Base-by-base conservation (phyloP, 257 asterid genomes). In the Anisodus acutangulus region DNA sequence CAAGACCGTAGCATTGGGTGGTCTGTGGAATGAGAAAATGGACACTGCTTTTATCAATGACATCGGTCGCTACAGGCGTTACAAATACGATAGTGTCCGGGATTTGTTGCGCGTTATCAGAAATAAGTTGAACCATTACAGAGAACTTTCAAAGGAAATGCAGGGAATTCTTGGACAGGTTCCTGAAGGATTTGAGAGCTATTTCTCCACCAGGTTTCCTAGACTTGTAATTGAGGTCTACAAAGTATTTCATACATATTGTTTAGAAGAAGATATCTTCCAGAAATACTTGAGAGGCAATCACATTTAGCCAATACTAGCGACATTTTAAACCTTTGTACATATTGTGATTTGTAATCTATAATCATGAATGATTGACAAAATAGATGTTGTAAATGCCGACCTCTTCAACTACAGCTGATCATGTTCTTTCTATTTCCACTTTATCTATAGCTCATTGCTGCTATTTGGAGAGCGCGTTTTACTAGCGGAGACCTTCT, bases 11-110 rank as follows among this genome's bases (percentile, higher is more conserved):
- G 94, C 94, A 45, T 87, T 95, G 86, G 97, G 92, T 2, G 94
- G 99, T 5, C 91, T 85, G 85, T 95, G 99, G 99, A 97, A 91
- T 78, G 99, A 93, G 60, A 94, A 89, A 86, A 89, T 95, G 95
- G 98, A 95, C 49, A 55, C 39, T 5, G 89, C 90, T 11, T 88
- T 95, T 87, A 86, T 94, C 79, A 88, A 85, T 37, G 97, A 95
- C 85, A 91, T 94, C 8, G 95, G 98, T 0, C 93, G 98, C 1
- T 95, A 90, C 79, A 89, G 99, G 87, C 93, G 94, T 4, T 95
- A 95, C 91, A 94, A 88, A 87, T 95, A 88, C 63, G 95, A 94
- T 16, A 93, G 99, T 3, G 89, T 92, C 31, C 97, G 97, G 0
- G 97, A 95, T 66, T 81, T 94, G 83, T 66, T 94, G 97, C 78